phyloP scores from a whole-genome alignment of 257 asterid species.

The Solanum infundibuliforme region DNA sequence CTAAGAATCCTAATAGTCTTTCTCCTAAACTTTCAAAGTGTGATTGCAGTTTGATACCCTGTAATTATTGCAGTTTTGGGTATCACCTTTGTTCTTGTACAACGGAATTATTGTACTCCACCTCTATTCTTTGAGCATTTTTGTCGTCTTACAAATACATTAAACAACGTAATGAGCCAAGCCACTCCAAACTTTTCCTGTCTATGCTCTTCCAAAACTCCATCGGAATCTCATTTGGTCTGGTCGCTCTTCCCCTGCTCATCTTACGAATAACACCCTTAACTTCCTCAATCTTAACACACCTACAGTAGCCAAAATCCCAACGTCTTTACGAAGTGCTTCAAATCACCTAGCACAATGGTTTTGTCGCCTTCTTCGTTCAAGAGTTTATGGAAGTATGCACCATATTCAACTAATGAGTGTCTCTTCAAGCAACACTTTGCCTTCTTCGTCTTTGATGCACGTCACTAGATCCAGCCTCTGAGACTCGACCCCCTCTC shows the following conservation, averaged over 20 bases:
- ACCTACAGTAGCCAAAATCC: not conserved
- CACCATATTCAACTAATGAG: not conserved
- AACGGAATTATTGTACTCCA: not conserved
- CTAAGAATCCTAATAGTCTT: too few species aligned
- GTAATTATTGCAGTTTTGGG: not conserved
- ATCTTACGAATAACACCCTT: not conserved
- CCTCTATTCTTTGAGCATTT: not conserved
- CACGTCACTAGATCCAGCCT: not conserved
- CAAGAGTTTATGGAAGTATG: not conserved
- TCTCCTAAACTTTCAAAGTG: not conserved
- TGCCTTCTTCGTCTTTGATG: not conserved
- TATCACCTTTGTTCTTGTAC: not conserved
- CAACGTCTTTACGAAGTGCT: not conserved
- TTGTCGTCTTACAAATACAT: not conserved
- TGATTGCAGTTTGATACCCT: not conserved
- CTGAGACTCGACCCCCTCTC: not conserved
- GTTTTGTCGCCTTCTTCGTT: not conserved
- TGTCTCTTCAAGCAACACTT: not conserved
- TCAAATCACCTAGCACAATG: not conserved
- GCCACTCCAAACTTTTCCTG: not conserved
- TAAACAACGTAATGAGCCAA: not conserved
- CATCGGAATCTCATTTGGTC: not conserved
- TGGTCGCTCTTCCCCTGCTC: not conserved
- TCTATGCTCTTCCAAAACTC: not conserved
- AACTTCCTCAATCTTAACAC: not conserved